A percentile compares a stretch with the other conserved stretches of the same genome.
phyloP scores from a whole-genome alignment of 345 rosid species.

The Eucalyptus cloeziana region DNA sequence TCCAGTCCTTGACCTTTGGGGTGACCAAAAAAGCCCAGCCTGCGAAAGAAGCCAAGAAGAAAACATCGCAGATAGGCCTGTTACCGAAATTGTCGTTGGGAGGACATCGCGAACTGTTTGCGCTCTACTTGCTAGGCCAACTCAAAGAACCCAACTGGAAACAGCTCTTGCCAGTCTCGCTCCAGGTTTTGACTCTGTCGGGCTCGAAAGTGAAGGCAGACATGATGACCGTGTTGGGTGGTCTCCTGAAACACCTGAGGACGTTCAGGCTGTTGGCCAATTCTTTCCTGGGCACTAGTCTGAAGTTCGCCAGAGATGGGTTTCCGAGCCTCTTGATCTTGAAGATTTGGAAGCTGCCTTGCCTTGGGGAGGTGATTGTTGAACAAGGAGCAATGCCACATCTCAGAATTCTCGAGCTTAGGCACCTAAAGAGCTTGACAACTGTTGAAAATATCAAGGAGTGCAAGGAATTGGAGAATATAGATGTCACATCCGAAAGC shows the following conservation, averaged over 20 bases:
- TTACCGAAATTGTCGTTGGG: neutral
- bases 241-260: neutral
- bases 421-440: too few species aligned
- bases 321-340: neutral
- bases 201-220: neutral
- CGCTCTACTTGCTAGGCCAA: neutral
- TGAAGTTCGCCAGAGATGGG: neutral
- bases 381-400: neutral
- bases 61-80: neutral
- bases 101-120: neutral
- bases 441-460: accelerated
- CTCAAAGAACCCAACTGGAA: neutral
- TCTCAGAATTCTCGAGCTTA: neutral
- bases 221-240: neutral
- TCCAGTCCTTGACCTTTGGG: neutral
- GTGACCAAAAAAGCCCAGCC: neutral
- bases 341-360: neutral
- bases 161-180: neutral
- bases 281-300: neutral
- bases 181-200: neutral
- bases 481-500: too few species aligned
- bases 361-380: accelerated
- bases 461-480: too few species aligned
- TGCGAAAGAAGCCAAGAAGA: neutral
- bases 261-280: neutral